Evolutionary conservation across 208 protist species (phyloP).

Genomic region (Porcisia deanei): DNA sequence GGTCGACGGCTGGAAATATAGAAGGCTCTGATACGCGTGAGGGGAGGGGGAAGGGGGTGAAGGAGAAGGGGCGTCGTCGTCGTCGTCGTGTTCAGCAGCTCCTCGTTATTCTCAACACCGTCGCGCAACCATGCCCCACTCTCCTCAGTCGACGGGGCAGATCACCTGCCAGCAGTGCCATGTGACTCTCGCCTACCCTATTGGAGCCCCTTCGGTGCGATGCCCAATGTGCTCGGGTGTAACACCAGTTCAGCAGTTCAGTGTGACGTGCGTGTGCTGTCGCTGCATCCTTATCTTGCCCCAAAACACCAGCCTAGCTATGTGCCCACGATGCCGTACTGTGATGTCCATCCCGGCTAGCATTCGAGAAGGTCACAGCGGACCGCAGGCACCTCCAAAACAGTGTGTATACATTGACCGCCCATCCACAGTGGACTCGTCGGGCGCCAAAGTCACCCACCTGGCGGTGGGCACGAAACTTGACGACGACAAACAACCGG

Average conservation of each 20-base stretch:
- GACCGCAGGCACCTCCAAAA: constrained; percentile 60
- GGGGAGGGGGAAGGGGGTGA: too few relatives aligned
- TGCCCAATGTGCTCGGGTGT: constrained; percentile 84
- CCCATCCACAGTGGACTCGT: constrained; percentile 49
- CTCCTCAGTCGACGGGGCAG: constrained; percentile 71
- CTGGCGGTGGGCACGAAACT: constrained; percentile 76
- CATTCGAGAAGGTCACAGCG: constrained; percentile 72
- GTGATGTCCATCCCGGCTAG: constrained; percentile 83
- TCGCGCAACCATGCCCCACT: constrained; percentile 42
- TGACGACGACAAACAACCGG: constrained; percentile 49
- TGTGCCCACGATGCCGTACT: constrained; percentile 83
- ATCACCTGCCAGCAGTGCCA: constrained; percentile 79
- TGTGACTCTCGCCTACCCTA: constrained; percentile 82
- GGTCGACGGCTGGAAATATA: too few relatives aligned
- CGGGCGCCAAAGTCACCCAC: constrained; percentile 46
- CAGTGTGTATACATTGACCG: constrained; percentile 86
- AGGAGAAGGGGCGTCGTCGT: too few relatives aligned
- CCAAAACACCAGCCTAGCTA: constrained; percentile 83
- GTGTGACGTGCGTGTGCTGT: constrained; percentile 81
- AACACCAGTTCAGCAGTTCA: constrained; percentile 84
- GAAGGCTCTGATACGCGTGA: too few relatives aligned
- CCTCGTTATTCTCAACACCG: too few relatives aligned
- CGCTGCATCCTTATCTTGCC: constrained; percentile 81
- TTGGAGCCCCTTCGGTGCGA: constrained; percentile 79
- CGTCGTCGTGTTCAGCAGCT: too few relatives aligned